Evolutionary conservation across 306 rosid species (phyloP).

Genomic region (Hylodesmum podocarpum): DNA sequence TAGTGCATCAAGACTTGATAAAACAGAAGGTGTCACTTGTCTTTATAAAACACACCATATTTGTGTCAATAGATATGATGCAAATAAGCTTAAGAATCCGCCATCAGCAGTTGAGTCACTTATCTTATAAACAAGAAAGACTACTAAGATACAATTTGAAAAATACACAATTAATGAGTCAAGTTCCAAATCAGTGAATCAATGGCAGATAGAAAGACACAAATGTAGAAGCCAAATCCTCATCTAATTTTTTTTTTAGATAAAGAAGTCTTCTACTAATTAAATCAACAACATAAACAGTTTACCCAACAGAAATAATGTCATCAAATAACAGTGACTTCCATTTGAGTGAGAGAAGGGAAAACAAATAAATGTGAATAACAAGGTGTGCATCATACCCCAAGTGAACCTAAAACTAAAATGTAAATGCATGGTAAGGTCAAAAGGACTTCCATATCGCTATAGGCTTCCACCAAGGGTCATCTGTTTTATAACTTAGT

Average conservation of each 20-base stretch:
- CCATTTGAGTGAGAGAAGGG: background rate
- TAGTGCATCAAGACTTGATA: background rate
- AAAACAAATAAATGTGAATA: background rate
- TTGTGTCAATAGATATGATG: background rate
- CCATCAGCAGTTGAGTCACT: background rate
- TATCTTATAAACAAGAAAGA: background rate
- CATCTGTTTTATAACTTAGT: background rate
- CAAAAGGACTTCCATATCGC: background rate
- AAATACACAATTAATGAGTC: background rate
- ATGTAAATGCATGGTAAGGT: background rate
- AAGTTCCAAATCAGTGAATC: background rate
- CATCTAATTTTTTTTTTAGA: too few relatives aligned
- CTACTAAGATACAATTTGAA: background rate
- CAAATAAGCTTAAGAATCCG: background rate
- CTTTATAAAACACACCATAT: background rate
- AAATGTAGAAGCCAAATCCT: constrained; percentile 7
- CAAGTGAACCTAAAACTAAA: background rate
- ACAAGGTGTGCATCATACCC: background rate
- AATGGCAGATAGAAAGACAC: background rate
- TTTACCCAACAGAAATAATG: background rate
- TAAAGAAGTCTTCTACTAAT: constrained; percentile 3
- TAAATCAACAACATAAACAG: constrained; percentile 7
- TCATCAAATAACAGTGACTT: background rate
- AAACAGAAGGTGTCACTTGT: background rate
- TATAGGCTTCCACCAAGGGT: background rate